Conservation (phyloP, 768 basidiomycete genomes). For the Xerocomellus dryophilus region DNA sequence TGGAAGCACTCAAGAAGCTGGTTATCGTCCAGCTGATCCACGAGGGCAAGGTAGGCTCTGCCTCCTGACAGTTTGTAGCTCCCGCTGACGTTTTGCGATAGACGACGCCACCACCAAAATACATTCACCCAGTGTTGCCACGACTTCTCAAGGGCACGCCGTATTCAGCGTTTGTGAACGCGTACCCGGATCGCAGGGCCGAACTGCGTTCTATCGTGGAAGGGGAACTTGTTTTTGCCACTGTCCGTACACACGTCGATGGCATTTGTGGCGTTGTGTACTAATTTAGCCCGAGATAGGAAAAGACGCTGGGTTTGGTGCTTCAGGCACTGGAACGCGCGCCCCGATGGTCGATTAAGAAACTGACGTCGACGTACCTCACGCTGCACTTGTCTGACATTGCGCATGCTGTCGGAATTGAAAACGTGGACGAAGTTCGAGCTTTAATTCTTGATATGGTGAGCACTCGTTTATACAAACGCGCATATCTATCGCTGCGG, state of each 20-base stretch:
- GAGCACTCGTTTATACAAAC: slow-evolving; percentile 9
- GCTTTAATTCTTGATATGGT: slow-evolving; percentile 74
- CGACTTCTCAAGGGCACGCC: slow-evolving; percentile 66
- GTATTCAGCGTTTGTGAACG: slow-evolving; percentile 60
- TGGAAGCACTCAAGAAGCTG: slow-evolving; percentile 87
- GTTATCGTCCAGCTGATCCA: slow-evolving; percentile 74
- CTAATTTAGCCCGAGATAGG: slow-evolving; percentile 39
- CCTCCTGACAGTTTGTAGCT: background rate
- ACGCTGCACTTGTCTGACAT: slow-evolving; percentile 76
- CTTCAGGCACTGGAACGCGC: slow-evolving; percentile 64
- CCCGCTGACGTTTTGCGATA: slow-evolving; percentile 6
- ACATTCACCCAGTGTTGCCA: slow-evolving; percentile 55
- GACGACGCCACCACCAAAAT: slow-evolving; percentile 61
- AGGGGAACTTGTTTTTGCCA: slow-evolving; percentile 54
- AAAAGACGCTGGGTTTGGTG: slow-evolving; percentile 71
- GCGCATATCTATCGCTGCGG: background rate
- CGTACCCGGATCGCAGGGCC: slow-evolving; percentile 58
- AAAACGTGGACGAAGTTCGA: slow-evolving; percentile 53
- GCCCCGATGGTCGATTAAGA: slow-evolving; percentile 75
- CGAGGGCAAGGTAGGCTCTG: slow-evolving; percentile 58
- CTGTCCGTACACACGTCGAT: slow-evolving; percentile 37
- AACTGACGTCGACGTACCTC: slow-evolving; percentile 79
- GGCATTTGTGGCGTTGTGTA: background rate
- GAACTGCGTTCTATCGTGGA: slow-evolving; percentile 46
- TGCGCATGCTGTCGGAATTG: slow-evolving; percentile 42